Base-by-base conservation (phyloP, 805 yeast species). In the Sugiyamaella qingdaonensis region DNA sequence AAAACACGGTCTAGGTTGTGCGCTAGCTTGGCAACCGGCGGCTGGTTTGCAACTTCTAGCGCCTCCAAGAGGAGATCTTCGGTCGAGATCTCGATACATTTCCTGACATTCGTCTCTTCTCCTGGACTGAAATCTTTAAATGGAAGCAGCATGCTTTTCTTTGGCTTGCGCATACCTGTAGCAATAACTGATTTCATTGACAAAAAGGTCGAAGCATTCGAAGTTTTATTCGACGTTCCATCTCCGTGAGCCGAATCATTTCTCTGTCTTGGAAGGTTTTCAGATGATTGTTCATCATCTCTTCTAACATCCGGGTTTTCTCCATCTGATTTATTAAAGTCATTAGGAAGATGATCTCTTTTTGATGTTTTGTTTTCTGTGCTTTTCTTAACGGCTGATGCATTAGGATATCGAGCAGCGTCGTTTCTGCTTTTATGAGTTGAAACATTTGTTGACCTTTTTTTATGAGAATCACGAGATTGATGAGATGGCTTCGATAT, bases 1-100 rank as follows among this genome's bases (percentile, higher is more conserved):
- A 92, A 69, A 0, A 86, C 90, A 41, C 86, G 71, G 35, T 86
- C 85, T 16, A 94, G 74, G 48, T 78, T 78, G 61, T 86, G 89
- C 9, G 82, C 78, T 36, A 92, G 69, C 14, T 59, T 64, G 0
- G 96, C 91, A 2, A 49, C 84, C 50, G 51, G 62, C 2, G 68
- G 66, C 51, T 66, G 68, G 24, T 53, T 54, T 3, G 60, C 49
- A 8, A 56, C 56, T 2, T 53, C 56, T 2, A 57, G 48, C 8
- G 60, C 52, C 14, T 48, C 49, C 39, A 54, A 57, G 2, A 51
- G 36, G 3, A 58, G 51, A 11, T 49, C 14, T 21, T 32, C 13
- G 7, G 56, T 24, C n/a, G 41, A 33, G 9, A 58, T 16, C 31
- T 49, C 54, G 2, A 51, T 18, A 18, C 32, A 27, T 35, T n/a